A percentile compares a stretch with the other conserved stretches of the same genome.
Evolutionary conservation across 2,329 filamentous ascomycete genomes (phyloP).

Genomic region (Venturia carpophila): DNA sequence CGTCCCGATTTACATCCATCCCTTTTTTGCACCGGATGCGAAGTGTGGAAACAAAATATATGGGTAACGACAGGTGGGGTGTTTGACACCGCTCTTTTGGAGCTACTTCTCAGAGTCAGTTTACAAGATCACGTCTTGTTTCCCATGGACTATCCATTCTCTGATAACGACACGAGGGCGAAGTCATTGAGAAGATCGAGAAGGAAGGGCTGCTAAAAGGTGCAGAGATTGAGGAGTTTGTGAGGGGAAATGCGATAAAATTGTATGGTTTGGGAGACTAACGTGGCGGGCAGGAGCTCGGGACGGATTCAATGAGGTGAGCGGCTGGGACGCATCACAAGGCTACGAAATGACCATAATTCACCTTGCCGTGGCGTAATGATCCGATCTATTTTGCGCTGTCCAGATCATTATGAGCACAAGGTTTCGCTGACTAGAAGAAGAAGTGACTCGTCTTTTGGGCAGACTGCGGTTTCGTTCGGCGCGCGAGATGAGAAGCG

Average conservation of each 20-base stretch:
- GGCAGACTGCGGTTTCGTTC: neutral
- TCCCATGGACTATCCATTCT: constrained; percentile 4
- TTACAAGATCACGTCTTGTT: neutral
- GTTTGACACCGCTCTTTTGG: constrained; percentile 1
- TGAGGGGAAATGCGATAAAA: neutral
- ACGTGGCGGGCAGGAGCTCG: too few species aligned
- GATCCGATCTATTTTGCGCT: too few species aligned
- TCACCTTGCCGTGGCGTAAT: too few species aligned
- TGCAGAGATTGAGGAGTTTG: neutral
- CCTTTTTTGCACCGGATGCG: neutral
- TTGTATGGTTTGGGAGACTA: neutral
- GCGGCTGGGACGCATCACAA: too few species aligned
- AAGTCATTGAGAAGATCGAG: neutral
- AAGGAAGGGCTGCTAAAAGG: neutral
- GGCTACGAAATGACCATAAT: too few species aligned
- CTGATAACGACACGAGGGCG: neutral
- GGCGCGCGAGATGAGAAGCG: neutral
- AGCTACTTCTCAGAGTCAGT: neutral
- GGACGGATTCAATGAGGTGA: too few species aligned
- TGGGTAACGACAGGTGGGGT: constrained; percentile 5
- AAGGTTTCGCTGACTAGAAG: too few species aligned
- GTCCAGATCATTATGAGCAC: too few species aligned
- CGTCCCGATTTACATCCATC: neutral
- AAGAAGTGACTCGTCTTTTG: too few species aligned
- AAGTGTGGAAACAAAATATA: neutral